A percentile compares a stretch with the other conserved stretches of the same genome.
phyloP scores from a whole-genome alignment of 2,329 filamentous ascomycete genomes.

The Colletotrichum truncatum region DNA sequence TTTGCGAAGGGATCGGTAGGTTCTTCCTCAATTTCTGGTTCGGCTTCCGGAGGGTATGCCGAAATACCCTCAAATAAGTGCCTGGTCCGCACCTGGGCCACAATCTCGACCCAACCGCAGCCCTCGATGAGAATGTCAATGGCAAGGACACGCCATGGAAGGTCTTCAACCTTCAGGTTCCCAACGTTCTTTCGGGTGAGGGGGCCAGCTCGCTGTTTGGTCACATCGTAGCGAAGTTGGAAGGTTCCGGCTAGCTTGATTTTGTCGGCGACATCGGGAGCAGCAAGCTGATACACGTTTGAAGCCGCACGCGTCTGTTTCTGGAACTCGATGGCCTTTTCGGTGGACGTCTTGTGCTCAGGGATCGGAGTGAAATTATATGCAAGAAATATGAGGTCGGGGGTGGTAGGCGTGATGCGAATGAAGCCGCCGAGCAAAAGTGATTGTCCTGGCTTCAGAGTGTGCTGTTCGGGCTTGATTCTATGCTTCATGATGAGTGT shows the following conservation, averaged over 20 bases:
- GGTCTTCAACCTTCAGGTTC: conserved; percentile 69
- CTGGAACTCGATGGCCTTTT: conserved; percentile 82
- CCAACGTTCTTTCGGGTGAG: conserved; percentile 71
- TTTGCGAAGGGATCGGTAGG: conserved; percentile 24
- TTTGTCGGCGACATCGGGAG: conserved; percentile 63
- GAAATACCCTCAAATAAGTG: conserved; percentile 47
- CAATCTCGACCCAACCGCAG: conserved; percentile 91
- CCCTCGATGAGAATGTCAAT: conserved; percentile 91
- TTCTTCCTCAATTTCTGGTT: conserved; percentile 28
- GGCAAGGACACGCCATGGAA: conserved; percentile 84
- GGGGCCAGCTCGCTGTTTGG: conserved; percentile 78
- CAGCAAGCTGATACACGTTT: conserved; percentile 70
- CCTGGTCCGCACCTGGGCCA: conserved; percentile 78
- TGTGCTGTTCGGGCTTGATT: conserved; percentile 76
- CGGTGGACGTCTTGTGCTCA: conserved; percentile 79
- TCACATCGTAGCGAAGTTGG: conserved; percentile 83
- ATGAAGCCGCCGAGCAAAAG: conserved; percentile 87
- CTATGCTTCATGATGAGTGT: conserved; percentile 83
- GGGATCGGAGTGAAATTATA: conserved; percentile 86
- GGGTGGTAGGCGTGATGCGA: conserved; percentile 80
- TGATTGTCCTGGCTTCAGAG: conserved; percentile 80
- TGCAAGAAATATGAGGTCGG: conserved; percentile 74
- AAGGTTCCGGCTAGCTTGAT: conserved; percentile 80
- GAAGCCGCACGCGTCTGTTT: conserved; percentile 64
- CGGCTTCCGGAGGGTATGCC: conserved; percentile 26